These are phyloP conservation scores for Zygosaccharomyces lentus DNA, from an alignment of 805 yeast species.

Conservation along the genomic window DNA sequence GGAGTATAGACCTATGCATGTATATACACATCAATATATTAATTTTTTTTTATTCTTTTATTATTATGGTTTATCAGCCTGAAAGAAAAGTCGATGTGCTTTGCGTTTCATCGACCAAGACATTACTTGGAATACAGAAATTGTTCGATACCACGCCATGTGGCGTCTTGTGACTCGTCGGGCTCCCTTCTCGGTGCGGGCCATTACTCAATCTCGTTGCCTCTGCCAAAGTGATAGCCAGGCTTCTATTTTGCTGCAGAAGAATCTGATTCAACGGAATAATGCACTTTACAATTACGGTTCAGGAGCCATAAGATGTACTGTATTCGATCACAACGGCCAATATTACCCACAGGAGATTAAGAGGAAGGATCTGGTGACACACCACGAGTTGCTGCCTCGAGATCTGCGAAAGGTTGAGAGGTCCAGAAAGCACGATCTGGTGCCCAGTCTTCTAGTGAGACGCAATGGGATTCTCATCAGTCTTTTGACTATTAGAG, in stretches of 20 bases:
- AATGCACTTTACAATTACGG: conserved; percentile 34
- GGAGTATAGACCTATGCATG: conserved; percentile 7
- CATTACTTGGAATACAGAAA: background rate
- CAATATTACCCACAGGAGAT: conserved; percentile 62
- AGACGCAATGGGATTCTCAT: conserved; percentile 69
- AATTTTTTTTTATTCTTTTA: background rate
- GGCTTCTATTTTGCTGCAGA: conserved; percentile 36
- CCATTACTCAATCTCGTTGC: background rate
- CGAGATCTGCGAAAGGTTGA: conserved; percentile 90
- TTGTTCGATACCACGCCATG: background rate
- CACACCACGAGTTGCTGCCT: conserved; percentile 75
- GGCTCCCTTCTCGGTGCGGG: background rate
- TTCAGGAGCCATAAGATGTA: conserved; percentile 58
- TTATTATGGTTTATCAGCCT: background rate
- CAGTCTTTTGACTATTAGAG: conserved; percentile 74
- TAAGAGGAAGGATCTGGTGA: conserved; percentile 66
- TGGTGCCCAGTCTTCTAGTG: conserved; percentile 78
- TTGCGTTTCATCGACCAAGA: background rate
- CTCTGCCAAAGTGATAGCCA: conserved; percentile 8
- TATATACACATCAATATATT: background rate
- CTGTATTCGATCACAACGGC: conserved; percentile 69
- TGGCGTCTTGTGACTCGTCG: background rate
- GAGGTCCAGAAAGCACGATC: conserved; percentile 50
- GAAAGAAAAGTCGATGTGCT: background rate
- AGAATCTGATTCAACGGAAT: conserved; percentile 37